Evolutionary conservation across 345 rosid species (phyloP).

Genomic region (Hibiscus trionum): DNA sequence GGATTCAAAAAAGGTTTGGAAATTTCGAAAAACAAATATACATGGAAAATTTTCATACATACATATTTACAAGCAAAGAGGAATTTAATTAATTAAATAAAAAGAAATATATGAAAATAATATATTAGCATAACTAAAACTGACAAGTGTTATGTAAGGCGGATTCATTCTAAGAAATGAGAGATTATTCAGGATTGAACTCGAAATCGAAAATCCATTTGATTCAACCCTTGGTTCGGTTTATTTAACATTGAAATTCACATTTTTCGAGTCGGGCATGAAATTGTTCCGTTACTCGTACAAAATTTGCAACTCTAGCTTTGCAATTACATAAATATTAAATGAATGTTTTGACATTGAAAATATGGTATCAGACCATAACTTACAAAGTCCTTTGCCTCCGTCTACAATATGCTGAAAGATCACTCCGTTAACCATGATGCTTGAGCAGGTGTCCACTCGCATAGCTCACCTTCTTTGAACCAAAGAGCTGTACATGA

Average conservation of each 20-base stretch:
- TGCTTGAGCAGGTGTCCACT: constrained; percentile 77
- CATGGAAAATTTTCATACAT: no score
- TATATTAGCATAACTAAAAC: no score
- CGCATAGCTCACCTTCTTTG: constrained; percentile 72
- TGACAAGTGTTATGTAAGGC: no score
- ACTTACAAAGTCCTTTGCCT: constrained; percentile 10
- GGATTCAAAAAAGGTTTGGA: no score
- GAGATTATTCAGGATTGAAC: no score
- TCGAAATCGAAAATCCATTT: not conserved
- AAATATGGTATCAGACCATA: constrained; percentile 7
- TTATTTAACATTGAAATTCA: not conserved
- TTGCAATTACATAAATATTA: not conserved
- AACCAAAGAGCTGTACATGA: constrained; percentile 67
- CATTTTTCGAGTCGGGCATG: no score
- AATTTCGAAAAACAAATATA: no score
- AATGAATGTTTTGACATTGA: not conserved
- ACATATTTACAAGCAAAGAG: no score
- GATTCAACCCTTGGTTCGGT: not conserved
- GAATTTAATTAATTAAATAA: no score
- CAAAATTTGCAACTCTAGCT: not conserved
- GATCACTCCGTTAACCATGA: constrained; percentile 67
- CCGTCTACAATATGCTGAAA: constrained; percentile 1
- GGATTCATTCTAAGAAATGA: no score
- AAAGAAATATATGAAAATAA: no score
- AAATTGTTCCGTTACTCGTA: not conserved